Evolutionary conservation across 1,284 basidiomycete genomes (phyloP), one percentile per base, ranked within the genome.

Genomic region (Cryptococcus jaspeensis): DNA sequence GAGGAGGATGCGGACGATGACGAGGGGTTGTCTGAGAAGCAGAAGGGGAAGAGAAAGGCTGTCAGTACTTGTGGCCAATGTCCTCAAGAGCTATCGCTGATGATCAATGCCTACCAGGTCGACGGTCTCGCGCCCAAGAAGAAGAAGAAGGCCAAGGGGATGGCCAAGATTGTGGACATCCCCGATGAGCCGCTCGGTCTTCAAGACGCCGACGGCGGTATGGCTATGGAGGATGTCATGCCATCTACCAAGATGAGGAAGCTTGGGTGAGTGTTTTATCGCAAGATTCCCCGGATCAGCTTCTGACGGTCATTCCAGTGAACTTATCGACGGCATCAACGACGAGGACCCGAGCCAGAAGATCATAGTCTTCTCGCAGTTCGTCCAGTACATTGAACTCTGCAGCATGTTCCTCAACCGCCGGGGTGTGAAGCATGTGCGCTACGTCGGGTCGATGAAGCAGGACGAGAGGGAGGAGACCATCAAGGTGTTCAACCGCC

Each of bases 131-230:
- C 28, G 22, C 5, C 44, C 5, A n/a, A 36, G 18, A 49, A 25
- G 41, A 48, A 44, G 47, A 52, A 45, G 47, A 56, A 37, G 47
- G 52, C 15, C 45, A 58, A 28, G 54, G 55, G 42, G n/a, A 54
- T 53, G 55, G 50, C 35, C 64, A 85, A 85, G 2, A 88, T 92
- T 75, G 84, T 84, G 13, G 50, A 49, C 37, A 54, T 65, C 7
- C 55, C 53, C 47, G 55, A 60, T 15, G 45, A 53, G 6, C 16
- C 48, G 9, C 42, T 47, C 20, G 53, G 41, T 12, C 28, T 32
- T 32, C 28, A 32, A 32, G 55, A 48, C 16, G 47, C 61, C 20
- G 47, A 54, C 28, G 60, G 59, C 43, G 52, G 56, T 3, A 42
- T 63, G 44, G 61, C 58, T 13, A 61, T 71, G 41, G 63, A 66